A percentile compares a stretch with the other conserved stretches of the same genome.
phyloP scores from a whole-genome alignment of 73 alveolate species.

The Paramecium octaurelia region DNA sequence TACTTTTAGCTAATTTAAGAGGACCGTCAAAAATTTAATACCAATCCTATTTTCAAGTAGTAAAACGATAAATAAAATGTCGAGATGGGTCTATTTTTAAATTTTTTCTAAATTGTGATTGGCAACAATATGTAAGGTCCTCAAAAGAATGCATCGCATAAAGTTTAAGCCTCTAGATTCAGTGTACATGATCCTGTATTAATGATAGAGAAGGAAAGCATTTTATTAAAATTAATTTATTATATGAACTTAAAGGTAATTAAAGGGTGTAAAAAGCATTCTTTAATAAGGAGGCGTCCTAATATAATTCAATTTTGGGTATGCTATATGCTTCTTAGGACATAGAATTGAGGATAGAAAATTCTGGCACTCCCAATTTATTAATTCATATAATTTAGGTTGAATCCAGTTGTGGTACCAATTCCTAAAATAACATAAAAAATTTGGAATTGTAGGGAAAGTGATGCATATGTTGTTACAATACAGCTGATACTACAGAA shows the following conservation, averaged over 20 bases:
- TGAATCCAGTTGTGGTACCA: slow-evolving; percentile 78
- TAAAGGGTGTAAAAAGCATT: background rate
- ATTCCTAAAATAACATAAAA: slow-evolving; percentile 61
- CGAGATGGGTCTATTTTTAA: slow-evolving; percentile 13
- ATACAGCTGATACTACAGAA: slow-evolving; percentile 64
- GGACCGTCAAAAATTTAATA: background rate
- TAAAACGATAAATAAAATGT: background rate
- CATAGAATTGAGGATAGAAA: slow-evolving; percentile 58
- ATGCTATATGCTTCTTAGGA: slow-evolving; percentile 69
- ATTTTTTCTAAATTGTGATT: background rate
- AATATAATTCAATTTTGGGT: background rate
- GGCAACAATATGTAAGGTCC: background rate
- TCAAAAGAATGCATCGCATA: background rate
- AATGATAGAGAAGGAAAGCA: slow-evolving; percentile 9
- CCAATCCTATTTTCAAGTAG: background rate
- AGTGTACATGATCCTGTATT: background rate
- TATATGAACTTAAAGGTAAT: background rate
- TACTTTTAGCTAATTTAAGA: background rate
- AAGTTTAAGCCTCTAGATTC: background rate
- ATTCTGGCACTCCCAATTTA: slow-evolving; percentile 59
- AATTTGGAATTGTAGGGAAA: slow-evolving; percentile 67
- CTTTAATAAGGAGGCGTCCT: slow-evolving; percentile 53
- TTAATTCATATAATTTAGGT: slow-evolving; percentile 42
- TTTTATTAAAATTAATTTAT: background rate
- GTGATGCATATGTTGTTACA: slow-evolving; percentile 80